Evolutionary conservation across 176 grass and related monocot species (phyloP), one percentile per base, ranked within the genome.

Genomic region (Elaeis guineensis): DNA sequence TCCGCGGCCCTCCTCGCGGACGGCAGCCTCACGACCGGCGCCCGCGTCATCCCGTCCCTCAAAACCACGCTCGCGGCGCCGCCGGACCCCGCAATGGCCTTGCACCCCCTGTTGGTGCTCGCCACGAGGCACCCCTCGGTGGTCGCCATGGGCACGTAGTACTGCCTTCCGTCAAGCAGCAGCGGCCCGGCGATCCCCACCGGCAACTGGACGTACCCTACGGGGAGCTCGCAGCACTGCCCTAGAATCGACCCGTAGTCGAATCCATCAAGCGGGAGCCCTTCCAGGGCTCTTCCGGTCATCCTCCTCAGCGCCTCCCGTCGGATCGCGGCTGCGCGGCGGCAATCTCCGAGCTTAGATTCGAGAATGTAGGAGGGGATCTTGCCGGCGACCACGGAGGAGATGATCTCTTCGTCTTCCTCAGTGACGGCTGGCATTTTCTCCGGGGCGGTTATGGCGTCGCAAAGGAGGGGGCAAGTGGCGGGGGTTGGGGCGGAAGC

Each of bases 41-140:
- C 86, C 35, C 83, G 79, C 25, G 79, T 83, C 83, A 91, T 91
- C 21, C 76, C 79, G 49, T 91, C 88, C 62, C 16, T 76, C 52
- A 86, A 67, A 18, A 91, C 73, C 50, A 82, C 83, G 79, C 79
- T 80, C 19, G 50, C 32, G 0, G 83, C 79, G 8, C 88, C 88
- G 1, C 88, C 88, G 15, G 88, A 91, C 57, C 61, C 88, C 6
- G 83, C 77, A 61, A 86, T 91, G 28, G 79, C 88, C 77, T 91
- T 91, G 71, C 65, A 86, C 5, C 88, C 88, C 17, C 88, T 66
- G 66, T 91, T 91, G 0, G 88, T 77, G 61, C 88, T 91, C 25
- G 88, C 88, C 55, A 91, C 73, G 24, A 91, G 77, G 63, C 88
- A 91, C 11, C 88, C 88, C 76, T 91, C 83, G 4, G 83, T 91